Conservation (phyloP, 1,284 basidiomycete genomes). For the Tilletia walkeri region DNA sequence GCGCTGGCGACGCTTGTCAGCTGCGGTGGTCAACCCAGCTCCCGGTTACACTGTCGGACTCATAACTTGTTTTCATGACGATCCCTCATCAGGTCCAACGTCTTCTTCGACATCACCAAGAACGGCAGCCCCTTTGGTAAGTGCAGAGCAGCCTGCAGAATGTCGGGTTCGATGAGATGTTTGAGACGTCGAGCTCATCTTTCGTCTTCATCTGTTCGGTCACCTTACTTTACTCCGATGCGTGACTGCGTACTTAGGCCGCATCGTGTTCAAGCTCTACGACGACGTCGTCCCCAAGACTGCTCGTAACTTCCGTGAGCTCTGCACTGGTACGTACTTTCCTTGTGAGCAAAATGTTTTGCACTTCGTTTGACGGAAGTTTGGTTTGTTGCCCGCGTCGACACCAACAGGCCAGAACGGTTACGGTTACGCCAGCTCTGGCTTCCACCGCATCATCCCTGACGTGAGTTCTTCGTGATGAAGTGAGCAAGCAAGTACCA, state of each 20-base stretch:
- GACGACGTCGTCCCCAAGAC: constrained; percentile 51
- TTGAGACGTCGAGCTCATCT: too few relatives aligned
- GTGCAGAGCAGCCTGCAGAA: neutral
- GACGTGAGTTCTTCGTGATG: neutral
- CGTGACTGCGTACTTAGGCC: constrained; percentile 20
- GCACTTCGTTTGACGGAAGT: neutral
- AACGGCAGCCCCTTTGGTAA: constrained; percentile 51
- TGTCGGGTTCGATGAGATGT: too few relatives aligned
- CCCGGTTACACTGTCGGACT: too few relatives aligned
- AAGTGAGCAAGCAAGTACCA: too few relatives aligned
- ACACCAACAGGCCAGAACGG: constrained; percentile 23
- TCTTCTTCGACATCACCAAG: constrained; percentile 69
- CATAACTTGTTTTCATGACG: neutral
- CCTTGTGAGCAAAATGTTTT: too few relatives aligned
- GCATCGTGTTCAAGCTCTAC: constrained; percentile 51
- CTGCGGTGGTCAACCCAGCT: too few relatives aligned
- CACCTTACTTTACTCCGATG: too few relatives aligned
- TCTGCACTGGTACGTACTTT: constrained; percentile 37
- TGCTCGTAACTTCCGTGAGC: constrained; percentile 49
- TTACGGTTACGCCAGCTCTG: constrained; percentile 30
- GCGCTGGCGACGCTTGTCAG: too few relatives aligned
- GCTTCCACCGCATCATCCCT: constrained; percentile 32
- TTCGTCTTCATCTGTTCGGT: too few relatives aligned
- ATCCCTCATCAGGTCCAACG: constrained; percentile 58
- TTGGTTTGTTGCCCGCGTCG: neutral